Evolutionary conservation across 2,329 filamentous ascomycete genomes (phyloP), one percentile per base, ranked within the genome.

Genomic region (Clarireedia paspali): DNA sequence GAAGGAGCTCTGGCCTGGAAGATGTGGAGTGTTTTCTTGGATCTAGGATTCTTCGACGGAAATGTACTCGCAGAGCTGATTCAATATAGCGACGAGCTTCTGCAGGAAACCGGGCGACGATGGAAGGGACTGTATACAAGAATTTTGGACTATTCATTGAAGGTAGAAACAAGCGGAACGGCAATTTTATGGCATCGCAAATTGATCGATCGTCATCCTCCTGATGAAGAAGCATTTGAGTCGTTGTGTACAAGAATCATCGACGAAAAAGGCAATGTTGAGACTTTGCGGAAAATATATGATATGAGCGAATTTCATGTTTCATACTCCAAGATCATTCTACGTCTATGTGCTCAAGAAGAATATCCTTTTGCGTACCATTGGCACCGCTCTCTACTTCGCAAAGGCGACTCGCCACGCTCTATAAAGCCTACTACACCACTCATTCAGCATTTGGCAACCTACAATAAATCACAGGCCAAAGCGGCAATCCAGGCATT

Each of bases 21-120:
- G 12, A 58, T 81, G 6, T 80, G 78, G 78, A 64, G 65, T 0
- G 71, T 68, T 0, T 74, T 80, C 48, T 59, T 79, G 47, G 67
- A 70, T 50, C 61, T 71, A 30, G 68, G 70, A n/a, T 60, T 71
- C 50, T 49, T 64, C 6, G 49, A 53, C 39, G 57, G 73, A 38
- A 56, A 61, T 7, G 60, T 76, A 2, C 62, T 77, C 2, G 39
- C 66, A 5, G 63, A 70, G 10, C 59, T 78, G 9, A 64, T 73
- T 12, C 58, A 67, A 1, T 72, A 79, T 62, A 75, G 66, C 12
- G 72, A 71, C 30, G 62, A 72, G 2, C 55, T 80, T 12, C 70
- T 72, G 57, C 61, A 68, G 10, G 63, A 62, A 14, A 73, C 71
- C 14, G 72, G 73, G 6, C 30, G 56, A 48, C 53, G 60, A 27